phyloP scores from a whole-genome alignment of 139 green algal species.

The Nannochloris sp. region DNA sequence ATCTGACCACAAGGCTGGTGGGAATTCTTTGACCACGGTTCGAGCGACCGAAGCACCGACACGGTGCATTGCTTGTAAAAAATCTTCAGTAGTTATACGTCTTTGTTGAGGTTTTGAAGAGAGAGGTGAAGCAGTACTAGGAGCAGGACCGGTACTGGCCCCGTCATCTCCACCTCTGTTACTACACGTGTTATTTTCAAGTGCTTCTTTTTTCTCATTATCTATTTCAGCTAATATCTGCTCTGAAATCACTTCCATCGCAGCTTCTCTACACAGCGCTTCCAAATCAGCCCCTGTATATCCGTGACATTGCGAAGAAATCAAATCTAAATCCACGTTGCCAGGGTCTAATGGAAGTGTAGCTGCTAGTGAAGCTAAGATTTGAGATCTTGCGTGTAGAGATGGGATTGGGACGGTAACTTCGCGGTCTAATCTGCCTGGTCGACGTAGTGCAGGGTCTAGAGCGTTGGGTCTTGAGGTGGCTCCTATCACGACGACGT shows the following conservation, averaged over 20 bases:
- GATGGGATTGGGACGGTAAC: conserved; percentile 40
- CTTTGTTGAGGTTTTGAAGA: neutral
- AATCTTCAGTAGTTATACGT: neutral
- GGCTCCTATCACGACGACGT: conserved; percentile 64
- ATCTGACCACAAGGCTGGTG: conserved; percentile 55
- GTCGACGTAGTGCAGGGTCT: conserved; percentile 81
- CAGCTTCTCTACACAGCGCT: conserved; percentile 64
- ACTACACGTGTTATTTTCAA: neutral
- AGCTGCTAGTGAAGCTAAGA: conserved; percentile 44
- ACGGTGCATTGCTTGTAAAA: neutral
- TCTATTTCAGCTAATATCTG: neutral
- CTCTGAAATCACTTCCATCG: too few relatives aligned
- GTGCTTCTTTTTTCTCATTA: neutral
- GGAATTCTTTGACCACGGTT: neutral
- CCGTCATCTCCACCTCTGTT: too few relatives aligned
- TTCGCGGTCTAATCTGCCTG: conserved; percentile 82
- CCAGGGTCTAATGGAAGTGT: conserved; percentile 23
- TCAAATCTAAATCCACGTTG: conserved; percentile 52
- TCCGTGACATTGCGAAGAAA: conserved; percentile 61
- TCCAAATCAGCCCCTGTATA: conserved; percentile 83
- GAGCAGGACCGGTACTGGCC: neutral
- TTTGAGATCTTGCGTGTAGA: conserved; percentile 15
- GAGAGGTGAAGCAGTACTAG: neutral
- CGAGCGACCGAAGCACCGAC: conserved; percentile 6
- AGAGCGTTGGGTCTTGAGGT: conserved; percentile 84